Base-by-base conservation (phyloP, 495 filamentous ascomycete species). In the Pseudevernia furfuracea region DNA sequence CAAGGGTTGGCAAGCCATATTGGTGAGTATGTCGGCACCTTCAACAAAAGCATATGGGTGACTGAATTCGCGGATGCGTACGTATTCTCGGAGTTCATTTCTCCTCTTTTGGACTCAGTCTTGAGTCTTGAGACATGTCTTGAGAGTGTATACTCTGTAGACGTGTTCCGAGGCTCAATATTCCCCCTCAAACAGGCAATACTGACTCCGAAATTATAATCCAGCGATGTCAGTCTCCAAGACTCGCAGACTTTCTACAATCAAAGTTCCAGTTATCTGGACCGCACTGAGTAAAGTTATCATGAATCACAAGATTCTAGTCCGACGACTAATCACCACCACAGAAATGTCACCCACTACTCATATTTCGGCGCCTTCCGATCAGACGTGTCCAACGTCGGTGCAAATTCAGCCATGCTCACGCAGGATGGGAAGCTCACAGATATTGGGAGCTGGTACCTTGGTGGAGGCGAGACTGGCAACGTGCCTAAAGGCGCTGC, bases 341-440 rank as follows among this genome's bases (percentile, higher is more conserved):
- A 74, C 21, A 81, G 62, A 0, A 71, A 59, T 66, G 89, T 89
- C 72, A 91, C 82, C 72, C 89, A 89, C 69, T 92, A 92, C 71
- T 85, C 85, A 17, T 85, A 86, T 67, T 93, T 92, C 68, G 89
- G 89, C 62, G 76, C 85, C 48, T 92, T 91, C 74, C 81, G 88
- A 34, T 81, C 80, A 39, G 74, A 78, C 39, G 82, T 81, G 46
- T 84, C 81, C 61, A 91, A 91, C 63, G 82, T 92, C 36, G 65
- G 71, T 5, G 74, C 70, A 37, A 80, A 72, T 48, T 72, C 73
- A 14, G 74, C 49, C 48, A 80, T 80, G 66, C 77, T 80, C 17
- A 66, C 30, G 52, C 73, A 73, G 67, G 78, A 80, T 3, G 78
- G 77, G 34, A 78, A 81, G 23, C 62, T 63, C 37, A 59, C 55